phyloP scores from a whole-genome alignment of 306 rosid species.

The Ormosia semicastrata region DNA sequence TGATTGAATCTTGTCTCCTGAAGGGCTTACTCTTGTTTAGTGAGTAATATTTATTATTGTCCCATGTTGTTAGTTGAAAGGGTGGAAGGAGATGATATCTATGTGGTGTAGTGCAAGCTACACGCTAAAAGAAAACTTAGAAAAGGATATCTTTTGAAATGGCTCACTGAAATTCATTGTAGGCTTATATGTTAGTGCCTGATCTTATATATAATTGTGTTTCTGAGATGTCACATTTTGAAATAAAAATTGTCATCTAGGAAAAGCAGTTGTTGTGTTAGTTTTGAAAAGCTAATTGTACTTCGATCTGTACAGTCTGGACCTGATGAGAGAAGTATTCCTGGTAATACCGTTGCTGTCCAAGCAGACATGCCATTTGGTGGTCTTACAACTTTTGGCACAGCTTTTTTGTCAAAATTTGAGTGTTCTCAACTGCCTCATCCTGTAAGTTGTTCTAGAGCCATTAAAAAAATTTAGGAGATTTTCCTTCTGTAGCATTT shows the following conservation, averaged over 20 bases:
- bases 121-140: not conserved
- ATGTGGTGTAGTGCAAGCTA: not conserved
- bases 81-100: not conserved
- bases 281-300: not conserved
- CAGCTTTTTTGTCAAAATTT: constrained; percentile 88
- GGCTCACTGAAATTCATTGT: not conserved
- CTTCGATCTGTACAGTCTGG: constrained; percentile 59
- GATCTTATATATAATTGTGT: not conserved
- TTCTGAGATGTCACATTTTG: not conserved
- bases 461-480: not conserved
- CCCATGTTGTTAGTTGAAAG: not conserved
- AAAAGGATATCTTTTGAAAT: not conserved
- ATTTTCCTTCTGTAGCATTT: constrained; percentile 7
- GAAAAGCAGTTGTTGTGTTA: not conserved
- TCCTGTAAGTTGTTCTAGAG: constrained; percentile 54
- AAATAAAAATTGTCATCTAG: not conserved
- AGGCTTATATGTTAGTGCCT: not conserved
- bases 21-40: not conserved
- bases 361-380: constrained; percentile 97
- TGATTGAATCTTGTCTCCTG: not conserved
- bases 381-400: constrained; percentile 86
- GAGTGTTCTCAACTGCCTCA: constrained; percentile 99
- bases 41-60: not conserved
- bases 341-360: constrained; percentile 94
- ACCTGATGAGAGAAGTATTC: constrained; percentile 93